Conservation (phyloP, 805 yeast genomes). For the Diddensiella santjacobensis region DNA sequence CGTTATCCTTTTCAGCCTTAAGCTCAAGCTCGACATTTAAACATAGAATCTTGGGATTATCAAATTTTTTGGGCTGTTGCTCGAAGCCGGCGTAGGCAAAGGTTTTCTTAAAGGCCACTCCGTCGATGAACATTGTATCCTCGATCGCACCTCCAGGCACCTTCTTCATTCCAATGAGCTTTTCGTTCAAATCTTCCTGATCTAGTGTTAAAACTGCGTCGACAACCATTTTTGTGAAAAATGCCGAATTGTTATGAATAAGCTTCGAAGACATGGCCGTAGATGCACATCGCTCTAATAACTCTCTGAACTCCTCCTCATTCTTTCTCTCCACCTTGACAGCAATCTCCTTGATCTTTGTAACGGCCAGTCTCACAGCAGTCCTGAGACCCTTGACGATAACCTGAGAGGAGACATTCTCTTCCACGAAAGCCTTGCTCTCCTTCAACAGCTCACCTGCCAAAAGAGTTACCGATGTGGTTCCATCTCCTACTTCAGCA, state of each 20-base stretch:
- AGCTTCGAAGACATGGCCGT: slow-evolving; percentile 97
- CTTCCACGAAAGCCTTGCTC: slow-evolving; percentile 86
- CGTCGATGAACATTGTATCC: slow-evolving; percentile 82
- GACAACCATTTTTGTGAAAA: slow-evolving; percentile 94
- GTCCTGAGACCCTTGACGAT: slow-evolving; percentile 83
- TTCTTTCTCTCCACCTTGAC: slow-evolving; percentile 58
- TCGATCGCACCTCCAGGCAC: slow-evolving; percentile 96
- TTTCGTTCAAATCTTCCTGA: slow-evolving; percentile 79
- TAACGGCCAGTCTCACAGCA: slow-evolving; percentile 75
- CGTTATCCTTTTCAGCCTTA: slow-evolving; percentile 97
- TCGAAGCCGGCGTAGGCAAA: slow-evolving; percentile 98
- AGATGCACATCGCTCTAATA: slow-evolving; percentile 86
- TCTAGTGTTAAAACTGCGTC: slow-evolving; percentile 90
- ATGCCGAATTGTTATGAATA: slow-evolving; percentile 79
- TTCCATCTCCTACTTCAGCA: slow-evolving; percentile 98
- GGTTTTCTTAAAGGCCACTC: slow-evolving; percentile 96
- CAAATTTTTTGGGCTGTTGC: slow-evolving; percentile 89
- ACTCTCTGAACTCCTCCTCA: slow-evolving; percentile 60
- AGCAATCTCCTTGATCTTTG: slow-evolving; percentile 67
- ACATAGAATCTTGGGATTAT: slow-evolving; percentile 74
- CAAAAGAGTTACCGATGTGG: slow-evolving; percentile 90
- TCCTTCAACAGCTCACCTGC: slow-evolving; percentile 90
- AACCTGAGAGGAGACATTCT: slow-evolving; percentile 88
- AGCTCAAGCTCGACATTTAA: slow-evolving; percentile 92
- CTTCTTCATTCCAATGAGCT: slow-evolving; percentile 88